A percentile compares a stretch with the other conserved stretches of the same genome.
Conservation (phyloP, 1,284 basidiomycete species). For the Dichomitus squalens region DNA sequence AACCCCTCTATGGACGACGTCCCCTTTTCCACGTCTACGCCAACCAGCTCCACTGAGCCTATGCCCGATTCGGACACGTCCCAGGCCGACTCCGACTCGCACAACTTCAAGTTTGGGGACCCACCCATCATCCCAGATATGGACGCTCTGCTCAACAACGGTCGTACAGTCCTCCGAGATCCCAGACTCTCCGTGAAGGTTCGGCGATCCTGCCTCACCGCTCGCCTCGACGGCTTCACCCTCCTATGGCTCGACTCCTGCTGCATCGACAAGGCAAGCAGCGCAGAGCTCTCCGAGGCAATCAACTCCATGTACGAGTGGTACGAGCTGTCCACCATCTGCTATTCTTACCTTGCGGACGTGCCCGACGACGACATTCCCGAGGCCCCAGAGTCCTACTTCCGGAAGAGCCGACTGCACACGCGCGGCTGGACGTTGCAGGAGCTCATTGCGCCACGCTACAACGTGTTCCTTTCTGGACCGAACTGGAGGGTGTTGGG, state of each 20-base stretch:
- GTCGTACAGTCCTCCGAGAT: no score
- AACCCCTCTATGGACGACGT: no score
- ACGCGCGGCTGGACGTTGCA: background rate
- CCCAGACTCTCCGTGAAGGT: no score
- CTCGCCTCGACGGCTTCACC: no score
- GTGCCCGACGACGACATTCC: background rate
- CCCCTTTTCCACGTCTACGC: no score
- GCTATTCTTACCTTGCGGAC: conserved; percentile 4
- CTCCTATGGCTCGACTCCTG: conserved; percentile 8
- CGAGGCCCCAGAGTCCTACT: background rate
- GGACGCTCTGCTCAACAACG: no score
- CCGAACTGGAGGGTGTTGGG: background rate
- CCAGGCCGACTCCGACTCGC: no score
- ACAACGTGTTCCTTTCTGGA: background rate
- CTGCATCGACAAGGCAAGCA: conserved; percentile 9
- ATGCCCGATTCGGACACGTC: no score
- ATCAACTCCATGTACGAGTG: background rate
- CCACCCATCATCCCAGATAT: no score
- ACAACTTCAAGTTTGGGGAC: no score
- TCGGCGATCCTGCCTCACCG: no score
- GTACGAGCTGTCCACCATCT: background rate
- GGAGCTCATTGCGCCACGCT: background rate
- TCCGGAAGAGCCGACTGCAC: background rate
- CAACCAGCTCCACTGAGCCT: no score
- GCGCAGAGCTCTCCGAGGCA: background rate